Percentiles rank a stretch among this genome's conserved stretches.
phyloP scores from a whole-genome alignment of 1,139 yeast genomes.

The Arxiozyma slooffiae region DNA sequence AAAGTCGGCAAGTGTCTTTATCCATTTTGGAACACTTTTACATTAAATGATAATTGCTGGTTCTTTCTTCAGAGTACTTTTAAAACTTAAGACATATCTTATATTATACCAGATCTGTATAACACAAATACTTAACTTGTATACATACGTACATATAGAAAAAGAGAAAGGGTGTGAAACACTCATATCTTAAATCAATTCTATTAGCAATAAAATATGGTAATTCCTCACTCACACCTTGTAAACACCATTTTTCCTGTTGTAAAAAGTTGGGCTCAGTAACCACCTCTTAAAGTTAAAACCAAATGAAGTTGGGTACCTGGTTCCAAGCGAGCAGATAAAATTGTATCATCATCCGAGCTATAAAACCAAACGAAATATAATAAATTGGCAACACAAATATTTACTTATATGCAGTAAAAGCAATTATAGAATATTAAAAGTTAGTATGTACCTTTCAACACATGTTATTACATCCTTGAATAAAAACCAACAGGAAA shows the following conservation, averaged over 20 bases:
- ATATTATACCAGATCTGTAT: not conserved
- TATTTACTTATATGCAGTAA: slow-evolving; percentile 5
- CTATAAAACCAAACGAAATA: slow-evolving; percentile 23
- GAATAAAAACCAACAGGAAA: not conserved
- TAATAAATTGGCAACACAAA: not conserved
- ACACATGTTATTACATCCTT: not conserved
- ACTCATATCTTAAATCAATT: not conserved
- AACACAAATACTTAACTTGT: too few species aligned
- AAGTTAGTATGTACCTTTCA: not conserved
- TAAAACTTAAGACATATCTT: too few species aligned
- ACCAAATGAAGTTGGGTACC: slow-evolving; percentile 86
- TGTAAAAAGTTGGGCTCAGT: not conserved
- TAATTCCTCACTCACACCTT: not conserved
- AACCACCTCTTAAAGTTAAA: slow-evolving; percentile 81
- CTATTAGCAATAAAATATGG: too few species aligned
- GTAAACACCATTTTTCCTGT: not conserved
- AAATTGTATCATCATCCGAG: slow-evolving; percentile 64
- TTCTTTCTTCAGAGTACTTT: not conserved
- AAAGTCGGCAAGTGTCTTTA: not conserved
- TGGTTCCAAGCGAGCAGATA: slow-evolving; percentile 52
- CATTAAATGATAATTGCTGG: not conserved
- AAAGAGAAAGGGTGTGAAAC: not conserved
- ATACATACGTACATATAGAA: too few species aligned
- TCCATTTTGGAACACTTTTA: not conserved
- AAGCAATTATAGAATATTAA: not conserved